A percentile compares a stretch with the other conserved stretches of the same genome.
These are phyloP conservation scores for Lentinula guzmanii DNA, from an alignment of 768 basidiomycete species.

Conservation along the genomic window DNA sequence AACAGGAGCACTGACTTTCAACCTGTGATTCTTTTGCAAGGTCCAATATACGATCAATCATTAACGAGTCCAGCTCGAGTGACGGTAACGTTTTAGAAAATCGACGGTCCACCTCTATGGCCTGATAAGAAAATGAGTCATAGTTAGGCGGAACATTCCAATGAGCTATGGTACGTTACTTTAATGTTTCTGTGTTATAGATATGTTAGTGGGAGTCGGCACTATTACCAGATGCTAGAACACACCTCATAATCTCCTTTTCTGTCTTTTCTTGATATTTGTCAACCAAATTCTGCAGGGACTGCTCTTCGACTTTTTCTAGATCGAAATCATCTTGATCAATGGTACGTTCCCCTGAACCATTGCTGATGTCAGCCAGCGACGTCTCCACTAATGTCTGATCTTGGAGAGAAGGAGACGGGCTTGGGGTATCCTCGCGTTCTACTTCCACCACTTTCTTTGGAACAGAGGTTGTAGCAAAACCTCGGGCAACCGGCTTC, in stretches of 20 bases:
- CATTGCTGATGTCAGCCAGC: neutral
- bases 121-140: slow-evolving; percentile 30
- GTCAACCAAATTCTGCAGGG: slow-evolving; percentile 71
- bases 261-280: slow-evolving; percentile 83
- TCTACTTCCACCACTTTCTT: slow-evolving; percentile 51
- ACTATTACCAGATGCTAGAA: neutral
- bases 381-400: slow-evolving; percentile 13
- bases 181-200: slow-evolving; percentile 44
- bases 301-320: slow-evolving; percentile 43
- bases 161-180: slow-evolving; percentile 32
- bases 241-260: slow-evolving; percentile 60
- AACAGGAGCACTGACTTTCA: slow-evolving; percentile 15
- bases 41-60: slow-evolving; percentile 56
- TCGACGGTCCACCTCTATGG: slow-evolving; percentile 78
- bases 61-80: slow-evolving; percentile 54
- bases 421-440: slow-evolving; percentile 12
- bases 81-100: slow-evolving; percentile 55
- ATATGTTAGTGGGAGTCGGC: neutral
- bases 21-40: slow-evolving; percentile 34
- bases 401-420: slow-evolving; percentile 16
- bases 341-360: slow-evolving; percentile 4
- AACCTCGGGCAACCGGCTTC: slow-evolving; percentile 70
- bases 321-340: slow-evolving; percentile 23
- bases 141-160: neutral
- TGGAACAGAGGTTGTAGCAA: slow-evolving; percentile 77